Evolutionary conservation across 805 yeast genomes (phyloP).

Genomic region (Ogataea naganishii): DNA sequence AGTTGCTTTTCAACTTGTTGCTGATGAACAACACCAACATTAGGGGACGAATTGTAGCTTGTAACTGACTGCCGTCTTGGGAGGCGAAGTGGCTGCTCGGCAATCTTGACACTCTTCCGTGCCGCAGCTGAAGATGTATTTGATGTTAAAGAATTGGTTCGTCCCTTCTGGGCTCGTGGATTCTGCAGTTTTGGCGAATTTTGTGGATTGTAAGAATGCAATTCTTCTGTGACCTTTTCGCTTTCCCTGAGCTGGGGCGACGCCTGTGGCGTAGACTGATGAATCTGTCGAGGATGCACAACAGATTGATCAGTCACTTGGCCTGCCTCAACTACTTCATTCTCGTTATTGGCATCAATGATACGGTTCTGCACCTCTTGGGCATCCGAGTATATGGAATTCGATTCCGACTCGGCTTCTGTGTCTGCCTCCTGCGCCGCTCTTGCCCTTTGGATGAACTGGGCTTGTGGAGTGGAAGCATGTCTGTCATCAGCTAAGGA

Average conservation of each 20-base stretch:
- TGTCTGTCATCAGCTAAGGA: too few species aligned
- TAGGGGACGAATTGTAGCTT: too few species aligned
- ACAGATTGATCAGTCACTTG: neutral
- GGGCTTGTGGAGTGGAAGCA: too few species aligned
- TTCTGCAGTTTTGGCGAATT: conserved; percentile 11
- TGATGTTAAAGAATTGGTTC: conserved; percentile 13
- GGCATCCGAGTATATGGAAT: conserved; percentile 1
- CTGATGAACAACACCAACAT: too few species aligned
- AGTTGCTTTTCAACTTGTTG: too few species aligned
- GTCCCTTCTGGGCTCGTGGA: conserved; percentile 3
- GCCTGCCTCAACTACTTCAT: neutral
- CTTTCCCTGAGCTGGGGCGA: neutral
- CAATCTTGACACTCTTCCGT: conserved; percentile 17
- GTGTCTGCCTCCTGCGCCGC: neutral
- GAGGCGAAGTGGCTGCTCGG: too few species aligned
- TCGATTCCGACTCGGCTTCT: neutral
- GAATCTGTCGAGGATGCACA: neutral
- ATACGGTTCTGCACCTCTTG: too few species aligned
- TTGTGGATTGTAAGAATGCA: conserved; percentile 9
- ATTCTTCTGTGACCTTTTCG: conserved; percentile 18
- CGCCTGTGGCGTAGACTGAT: neutral
- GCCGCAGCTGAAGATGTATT: conserved; percentile 9
- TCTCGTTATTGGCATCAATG: too few species aligned
- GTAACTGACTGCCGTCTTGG: too few species aligned
- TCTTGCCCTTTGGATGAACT: too few species aligned